Evolutionary conservation across 345 rosid genomes (phyloP), one percentile per base, ranked within the genome.

Genomic region (Aethionema arabicum): DNA sequence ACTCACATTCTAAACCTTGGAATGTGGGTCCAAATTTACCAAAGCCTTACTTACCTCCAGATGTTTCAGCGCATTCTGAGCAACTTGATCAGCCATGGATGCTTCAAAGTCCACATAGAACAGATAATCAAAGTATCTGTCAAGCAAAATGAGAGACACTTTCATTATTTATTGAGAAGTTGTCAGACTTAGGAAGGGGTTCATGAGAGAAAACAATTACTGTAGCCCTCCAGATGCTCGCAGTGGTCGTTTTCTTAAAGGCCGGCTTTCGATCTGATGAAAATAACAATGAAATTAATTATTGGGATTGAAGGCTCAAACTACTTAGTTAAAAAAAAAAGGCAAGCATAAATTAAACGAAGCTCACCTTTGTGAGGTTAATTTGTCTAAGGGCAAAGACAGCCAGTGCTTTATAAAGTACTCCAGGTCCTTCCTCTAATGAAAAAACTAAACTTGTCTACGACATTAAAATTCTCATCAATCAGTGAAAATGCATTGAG

Each of bases 351-450:
- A 13, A 27, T 11, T 15, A 44, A 39, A 8, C 33, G 58, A 56
- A 44, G 41, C 14, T 44, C 38, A 46, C 35, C 3, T 93, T 90
- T 11, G 88, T 84, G 63, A 93, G 96, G 77, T 93, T 93, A 65
- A 93, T 83, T 70, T 85, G 77, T 68, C 97, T 78, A 33, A 85
- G 79, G 56, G 99, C 91, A 83, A 93, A 93, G 56, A 90, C 97
- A 59, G 97, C 96, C 73, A 93, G 97, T 59, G 97, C 97, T 80
- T 93, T 93, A 80, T 90, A 93, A 72, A 93, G 97, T 50, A 85
- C 74, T 45, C 99, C 97, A 37, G 99, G 96, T 53, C 99, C 99
- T 74, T 88, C 91, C 82, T 90, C 99, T 59, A 90, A 79, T 5
- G 99, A 86, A 79, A 93, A 93, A 33, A 90, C 99, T 68, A 88